Base-by-base conservation (phyloP, 1,284 basidiomycete genomes). In the Meripilus lineatus region DNA sequence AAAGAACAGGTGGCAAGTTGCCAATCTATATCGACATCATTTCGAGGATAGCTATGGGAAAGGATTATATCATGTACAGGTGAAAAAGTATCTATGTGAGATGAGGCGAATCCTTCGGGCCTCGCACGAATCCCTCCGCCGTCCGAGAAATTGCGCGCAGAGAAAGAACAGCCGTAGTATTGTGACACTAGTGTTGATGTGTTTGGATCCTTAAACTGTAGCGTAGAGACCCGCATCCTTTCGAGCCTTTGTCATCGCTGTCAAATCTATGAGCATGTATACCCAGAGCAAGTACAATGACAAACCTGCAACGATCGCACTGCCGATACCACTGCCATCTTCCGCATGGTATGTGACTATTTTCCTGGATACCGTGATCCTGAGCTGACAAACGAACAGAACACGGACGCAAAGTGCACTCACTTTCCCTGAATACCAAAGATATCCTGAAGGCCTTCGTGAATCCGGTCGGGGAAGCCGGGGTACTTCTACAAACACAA, bases 401-500 rank as follows among this genome's bases (percentile, higher is more conserved):
- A 30, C 18, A 25, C 26, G 30, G 20, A 47, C 14, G 15, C 18
- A 24, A n/a, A n/a, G n/a, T 26, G 22, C 13, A 72, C 83, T 58
- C 55, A 87, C 85, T 81, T 77, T 58, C 93, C 93, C 69, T 89
- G 91, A 56, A 94, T 92, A 24, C 93, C 93, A 61, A 96, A 95
- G 53, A 97, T 86, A 61, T 96, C 93, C 24, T 83, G 73, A 48
- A 97, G 67, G 11, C 92, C 93, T 60, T 92, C 81, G 55, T 95
- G 89, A 45, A 96, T 81, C 46, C 91, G 75, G 55, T 95, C 86
- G 33, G 92, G 79, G 58, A 96, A 97, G 38, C 86, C 81, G 32
- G 93, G 93, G 68, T 96, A 96, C 89, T 94, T 96, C 91, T 93
- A 35, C 21, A 17, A n/a, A n/a, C n/a, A n/a, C n/a, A n/a, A n/a